Conservation (phyloP, 192 early-diverging fungal species). For the Entophlyctis helioformis region DNA sequence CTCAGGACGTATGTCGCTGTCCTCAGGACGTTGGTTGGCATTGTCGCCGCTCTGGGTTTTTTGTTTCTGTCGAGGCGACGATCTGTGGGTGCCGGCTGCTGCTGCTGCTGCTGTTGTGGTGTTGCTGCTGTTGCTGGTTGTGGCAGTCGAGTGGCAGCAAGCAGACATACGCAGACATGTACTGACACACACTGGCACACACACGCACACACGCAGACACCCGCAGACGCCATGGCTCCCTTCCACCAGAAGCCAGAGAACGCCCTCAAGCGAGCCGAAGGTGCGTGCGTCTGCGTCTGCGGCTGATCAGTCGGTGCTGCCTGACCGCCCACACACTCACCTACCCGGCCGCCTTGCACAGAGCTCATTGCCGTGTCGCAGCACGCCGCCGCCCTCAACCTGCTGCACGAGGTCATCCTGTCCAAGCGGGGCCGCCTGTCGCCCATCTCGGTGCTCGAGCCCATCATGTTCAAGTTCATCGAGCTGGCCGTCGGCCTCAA, state of each 20-base stretch:
- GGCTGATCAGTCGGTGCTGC: not conserved
- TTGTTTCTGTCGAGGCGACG: no score
- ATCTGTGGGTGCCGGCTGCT: no score
- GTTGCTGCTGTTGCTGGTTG: no score
- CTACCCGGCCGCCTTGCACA: conserved; percentile 8
- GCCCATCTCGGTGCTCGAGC: conserved; percentile 71
- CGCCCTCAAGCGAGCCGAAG: conserved; percentile 79
- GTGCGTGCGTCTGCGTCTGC: conserved; percentile 18
- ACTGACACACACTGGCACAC: no score
- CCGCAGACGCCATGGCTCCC: conserved; percentile 25
- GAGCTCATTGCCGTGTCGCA: conserved; percentile 79
- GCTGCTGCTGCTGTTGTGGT: no score
- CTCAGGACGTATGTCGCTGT: no score
- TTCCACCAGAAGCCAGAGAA: conserved; percentile 66
- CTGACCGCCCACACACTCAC: not conserved
- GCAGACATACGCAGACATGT: no score
- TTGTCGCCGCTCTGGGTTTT: no score
- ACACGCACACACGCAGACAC: no score
- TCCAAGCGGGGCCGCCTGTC: conserved; percentile 77
- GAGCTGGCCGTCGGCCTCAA: conserved; percentile 80
- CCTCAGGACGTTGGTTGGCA: no score
- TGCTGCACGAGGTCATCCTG: conserved; percentile 86
- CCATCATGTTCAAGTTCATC: conserved; percentile 86
- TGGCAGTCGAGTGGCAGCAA: no score
- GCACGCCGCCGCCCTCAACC: conserved; percentile 66